Evolutionary conservation across 2,329 filamentous ascomycete genomes (phyloP).

Genomic region (Claviceps sorghi): DNA sequence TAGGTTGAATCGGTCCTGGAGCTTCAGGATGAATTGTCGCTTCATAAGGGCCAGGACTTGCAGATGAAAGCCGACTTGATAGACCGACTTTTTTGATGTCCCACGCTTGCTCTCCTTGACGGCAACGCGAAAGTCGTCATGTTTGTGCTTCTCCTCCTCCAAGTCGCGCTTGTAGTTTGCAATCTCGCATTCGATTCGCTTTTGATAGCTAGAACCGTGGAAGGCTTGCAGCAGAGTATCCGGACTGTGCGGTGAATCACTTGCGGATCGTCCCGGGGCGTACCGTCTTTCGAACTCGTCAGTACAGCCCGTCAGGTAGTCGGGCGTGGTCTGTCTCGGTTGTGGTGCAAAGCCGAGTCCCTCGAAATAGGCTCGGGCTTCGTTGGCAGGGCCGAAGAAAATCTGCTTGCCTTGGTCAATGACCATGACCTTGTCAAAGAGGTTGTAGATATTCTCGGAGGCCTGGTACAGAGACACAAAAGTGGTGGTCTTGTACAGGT

Average conservation of each 20-base stretch:
- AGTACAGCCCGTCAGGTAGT: constrained; percentile 71
- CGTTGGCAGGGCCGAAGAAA: constrained; percentile 54
- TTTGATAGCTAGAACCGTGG: constrained; percentile 44
- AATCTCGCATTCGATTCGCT: constrained; percentile 50
- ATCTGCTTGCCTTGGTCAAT: constrained; percentile 64
- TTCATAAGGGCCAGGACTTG: constrained; percentile 76
- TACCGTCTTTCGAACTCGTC: constrained; percentile 75
- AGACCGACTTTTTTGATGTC: constrained; percentile 60
- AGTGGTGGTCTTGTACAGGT: constrained; percentile 70
- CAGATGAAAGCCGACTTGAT: constrained; percentile 67
- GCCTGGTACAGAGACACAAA: constrained; percentile 81
- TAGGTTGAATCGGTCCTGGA: constrained; percentile 71
- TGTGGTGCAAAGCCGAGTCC: constrained; percentile 59
- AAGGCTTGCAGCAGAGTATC: constrained; percentile 57
- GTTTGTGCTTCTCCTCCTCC: constrained; percentile 47
- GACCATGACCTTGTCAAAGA: constrained; percentile 74
- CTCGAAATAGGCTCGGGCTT: constrained; percentile 64
- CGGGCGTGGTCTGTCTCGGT: constrained; percentile 64
- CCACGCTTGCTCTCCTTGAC: constrained; percentile 67
- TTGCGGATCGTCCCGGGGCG: constrained; percentile 47
- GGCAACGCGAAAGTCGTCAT: constrained; percentile 63
- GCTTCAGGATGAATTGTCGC: constrained; percentile 71
- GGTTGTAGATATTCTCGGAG: constrained; percentile 63
- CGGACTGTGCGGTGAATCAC: constrained; percentile 54
- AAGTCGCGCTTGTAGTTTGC: constrained; percentile 49